Base-by-base conservation (phyloP, 2,329 filamentous ascomycete genomes). In the Nigrospora sphaerica region DNA sequence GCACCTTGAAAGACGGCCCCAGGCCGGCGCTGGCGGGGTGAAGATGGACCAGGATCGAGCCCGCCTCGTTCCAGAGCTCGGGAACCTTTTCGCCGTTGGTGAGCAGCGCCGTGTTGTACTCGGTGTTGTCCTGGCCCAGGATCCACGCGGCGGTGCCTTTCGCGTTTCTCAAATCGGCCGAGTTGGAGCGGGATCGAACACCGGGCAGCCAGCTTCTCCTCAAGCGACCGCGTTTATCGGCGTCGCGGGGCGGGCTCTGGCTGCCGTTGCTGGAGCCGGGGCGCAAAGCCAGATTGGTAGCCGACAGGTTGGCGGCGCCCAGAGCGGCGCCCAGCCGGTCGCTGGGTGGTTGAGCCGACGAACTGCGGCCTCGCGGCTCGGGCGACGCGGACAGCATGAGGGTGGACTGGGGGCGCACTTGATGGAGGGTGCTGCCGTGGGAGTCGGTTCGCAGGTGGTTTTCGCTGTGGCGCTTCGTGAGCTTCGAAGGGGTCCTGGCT, bases 1-100 rank as follows among this genome's bases (percentile, higher is more conserved):
- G 70, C 7, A 84, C 72, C 56, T 78, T 82, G 65, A 85, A 84
- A 0, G 78, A 83, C 2, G 81, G 74, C 0, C 75, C 76, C 10
- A 61, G 63, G 11, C 72, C 72, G 48, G 67, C 73, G 6, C 66
- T 65, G 46, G 68, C 72, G 1, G 80, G 70, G 46, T 75, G 75
- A 4, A 86, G 63, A 54, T 80, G 80, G 17, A 86, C 71, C 43
- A 71, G 67, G 19, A 83, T 72, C 49, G 74, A 74, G 35, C 77
- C 80, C 44, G 62, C 66, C 46, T 83, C 79, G 52, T 81, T 78
- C 82, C 82, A 85, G 17, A 86, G 62, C 59, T 85, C 82, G 2
- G 81, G 78, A 4, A 85, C 77, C 67, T 76, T 80, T 54, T 83
- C 78, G 17, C 72, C 75, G 38, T 73, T 74, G 18, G 68, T 58